These are phyloP conservation scores for Globisporangium mamillatum DNA, from an alignment of 352 stramenopile genomes.

Conservation along the genomic window DNA sequence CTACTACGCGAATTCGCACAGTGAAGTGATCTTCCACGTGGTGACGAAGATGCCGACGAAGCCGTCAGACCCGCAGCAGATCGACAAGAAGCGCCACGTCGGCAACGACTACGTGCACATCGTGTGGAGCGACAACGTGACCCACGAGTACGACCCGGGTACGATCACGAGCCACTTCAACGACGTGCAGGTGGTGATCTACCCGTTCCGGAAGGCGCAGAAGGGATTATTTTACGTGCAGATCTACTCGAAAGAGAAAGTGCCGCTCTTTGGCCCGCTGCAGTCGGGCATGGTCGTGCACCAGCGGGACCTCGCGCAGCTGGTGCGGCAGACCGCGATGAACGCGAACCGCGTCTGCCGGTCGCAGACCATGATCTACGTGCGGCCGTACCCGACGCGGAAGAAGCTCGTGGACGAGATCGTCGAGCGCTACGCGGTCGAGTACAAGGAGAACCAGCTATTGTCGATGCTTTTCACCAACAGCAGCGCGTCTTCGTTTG, in stretches of 20 bases:
- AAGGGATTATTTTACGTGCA: slow-evolving; percentile 71
- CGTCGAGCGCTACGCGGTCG: slow-evolving; percentile 77
- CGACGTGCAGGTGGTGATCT: slow-evolving; percentile 85
- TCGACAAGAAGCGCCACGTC: slow-evolving; percentile 89
- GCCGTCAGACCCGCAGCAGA: slow-evolving; percentile 72
- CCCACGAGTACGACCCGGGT: slow-evolving; percentile 70
- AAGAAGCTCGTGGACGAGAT: slow-evolving; percentile 89
- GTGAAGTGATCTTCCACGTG: slow-evolving; percentile 86
- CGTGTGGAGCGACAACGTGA: slow-evolving; percentile 83
- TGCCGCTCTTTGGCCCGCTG: slow-evolving; percentile 73
- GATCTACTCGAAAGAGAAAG: slow-evolving; percentile 82
- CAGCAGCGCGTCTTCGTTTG: slow-evolving; percentile 5
- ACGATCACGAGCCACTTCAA: slow-evolving; percentile 90
- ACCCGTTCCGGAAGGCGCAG: slow-evolving; percentile 60
- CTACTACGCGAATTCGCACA: slow-evolving; percentile 82
- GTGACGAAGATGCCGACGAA: slow-evolving; percentile 89
- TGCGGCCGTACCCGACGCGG: slow-evolving; percentile 80
- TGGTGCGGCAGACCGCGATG: slow-evolving; percentile 86
- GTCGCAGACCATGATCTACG: slow-evolving; percentile 79
- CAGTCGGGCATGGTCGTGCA: slow-evolving; percentile 85
- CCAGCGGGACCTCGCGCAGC: slow-evolving; percentile 54
- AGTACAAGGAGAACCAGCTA: slow-evolving; percentile 86
- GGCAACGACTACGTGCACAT: slow-evolving; percentile 88
- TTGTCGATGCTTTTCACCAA: slow-evolving; percentile 73
- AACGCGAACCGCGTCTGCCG: slow-evolving; percentile 87